These are phyloP conservation scores for Tilletia walkeri DNA, from an alignment of 1,284 basidiomycete genomes.

Conservation along the genomic window DNA sequence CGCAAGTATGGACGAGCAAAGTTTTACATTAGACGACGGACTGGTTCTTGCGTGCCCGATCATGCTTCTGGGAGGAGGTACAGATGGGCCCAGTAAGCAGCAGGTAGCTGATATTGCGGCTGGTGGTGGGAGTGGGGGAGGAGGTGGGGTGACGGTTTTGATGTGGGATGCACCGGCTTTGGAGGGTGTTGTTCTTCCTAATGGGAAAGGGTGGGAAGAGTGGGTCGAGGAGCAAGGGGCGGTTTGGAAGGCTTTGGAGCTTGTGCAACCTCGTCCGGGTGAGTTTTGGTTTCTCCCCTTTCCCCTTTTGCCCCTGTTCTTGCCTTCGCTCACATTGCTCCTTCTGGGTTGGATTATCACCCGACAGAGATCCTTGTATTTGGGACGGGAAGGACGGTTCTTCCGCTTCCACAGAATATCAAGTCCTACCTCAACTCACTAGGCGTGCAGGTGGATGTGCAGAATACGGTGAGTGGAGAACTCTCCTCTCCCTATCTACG, in stretches of 20 bases:
- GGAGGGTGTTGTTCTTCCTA: conserved; percentile 43
- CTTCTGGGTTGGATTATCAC: neutral
- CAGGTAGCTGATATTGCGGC: neutral
- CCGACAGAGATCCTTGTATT: conserved; percentile 78
- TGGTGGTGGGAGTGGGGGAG: neutral
- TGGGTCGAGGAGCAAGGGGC: conserved; percentile 66
- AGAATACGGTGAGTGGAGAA: conserved; percentile 74
- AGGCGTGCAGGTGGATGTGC: conserved; percentile 88
- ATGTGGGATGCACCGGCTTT: conserved; percentile 80
- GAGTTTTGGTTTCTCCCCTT: conserved; percentile 10
- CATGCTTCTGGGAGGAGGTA: conserved; percentile 68
- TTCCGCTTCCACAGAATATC: conserved; percentile 70
- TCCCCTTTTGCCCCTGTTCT: too few species aligned
- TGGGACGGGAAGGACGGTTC: conserved; percentile 75
- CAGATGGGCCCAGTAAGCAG: neutral
- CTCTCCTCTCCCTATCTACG: neutral
- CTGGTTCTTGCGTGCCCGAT: conserved; percentile 73
- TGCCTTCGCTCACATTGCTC: neutral
- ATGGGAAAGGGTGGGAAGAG: conserved; percentile 58
- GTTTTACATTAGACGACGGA: conserved; percentile 59
- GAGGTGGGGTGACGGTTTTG: conserved; percentile 61
- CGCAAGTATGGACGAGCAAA: conserved; percentile 26
- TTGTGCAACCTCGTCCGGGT: conserved; percentile 37
- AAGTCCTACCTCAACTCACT: conserved; percentile 70
- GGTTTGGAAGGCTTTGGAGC: conserved; percentile 33